Evolutionary conservation across 2,329 filamentous ascomycete genomes (phyloP), one percentile per base, ranked within the genome.

Genomic region (Fusarium tjaetaba): DNA sequence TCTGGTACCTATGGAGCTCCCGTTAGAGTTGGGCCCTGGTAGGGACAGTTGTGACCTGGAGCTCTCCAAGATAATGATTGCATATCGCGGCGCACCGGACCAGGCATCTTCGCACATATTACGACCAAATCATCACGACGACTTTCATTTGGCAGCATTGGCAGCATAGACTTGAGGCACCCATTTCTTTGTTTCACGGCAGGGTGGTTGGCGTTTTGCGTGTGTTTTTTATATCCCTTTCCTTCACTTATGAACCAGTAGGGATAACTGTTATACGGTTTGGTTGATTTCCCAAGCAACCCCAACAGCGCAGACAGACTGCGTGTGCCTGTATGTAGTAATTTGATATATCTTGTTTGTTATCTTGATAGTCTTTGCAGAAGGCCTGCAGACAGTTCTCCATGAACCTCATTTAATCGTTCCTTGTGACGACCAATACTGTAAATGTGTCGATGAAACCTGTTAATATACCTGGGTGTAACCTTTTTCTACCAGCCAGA

Each of bases 1-100:
- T 89, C 87, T 68, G 89, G 89, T 49, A 86, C 86, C 8, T 92
- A 90, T 70, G 87, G 88, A 39, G 84, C 89, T 32, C 86, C 90
- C 14, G 90, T 92, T 32, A 84, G 86, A 57, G 90, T 92, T 65
- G 90, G 90, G n/a, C 88, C 87, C 20, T 91, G 87, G 87, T 91
- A 88, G 71, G 46, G 42, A 26, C 38, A n/a, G 36, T 45, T 34
- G 20, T 62, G 59, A 39, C 55, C 32, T 55, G 32, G 55, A 49
- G 52, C 45, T 61, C 57, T 55, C 34, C 42, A 56, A 70, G 59
- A 70, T 70, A 52, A 73, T 69, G 71, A 72, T 69, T 74, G 69
- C 77, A 79, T 78, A 76, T 63, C 69, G 68, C 64, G 76, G 73
- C 74, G 73, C 68, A 70, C 58, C 62, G 75, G 69, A 75, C 68